phyloP scores from a whole-genome alignment of 2,329 filamentous ascomycete species.

The Sarocladiaceae sp. region DNA sequence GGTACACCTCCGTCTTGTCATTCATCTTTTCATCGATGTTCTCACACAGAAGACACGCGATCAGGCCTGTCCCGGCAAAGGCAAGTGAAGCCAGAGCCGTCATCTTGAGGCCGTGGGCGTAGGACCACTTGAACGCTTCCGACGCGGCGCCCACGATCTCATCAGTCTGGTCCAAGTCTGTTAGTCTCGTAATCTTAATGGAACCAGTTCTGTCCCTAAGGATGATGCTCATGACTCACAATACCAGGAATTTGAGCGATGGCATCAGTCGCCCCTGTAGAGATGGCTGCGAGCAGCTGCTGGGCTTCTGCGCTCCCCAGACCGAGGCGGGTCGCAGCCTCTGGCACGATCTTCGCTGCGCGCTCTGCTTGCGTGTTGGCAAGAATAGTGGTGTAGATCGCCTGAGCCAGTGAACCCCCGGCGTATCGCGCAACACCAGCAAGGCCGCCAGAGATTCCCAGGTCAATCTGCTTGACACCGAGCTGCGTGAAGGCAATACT shows the following conservation, averaged over 20 bases:
- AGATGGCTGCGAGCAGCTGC: slow-evolving; percentile 23
- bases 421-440: slow-evolving; percentile 35
- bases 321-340: slow-evolving; percentile 27
- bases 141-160: slow-evolving; percentile 20
- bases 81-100: slow-evolving; percentile 23
- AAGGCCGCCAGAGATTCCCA: slow-evolving; percentile 48
- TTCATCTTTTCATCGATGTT: slow-evolving; percentile 28
- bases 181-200: not conserved
- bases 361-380: slow-evolving; percentile 27
- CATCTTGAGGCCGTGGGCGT: slow-evolving; percentile 21
- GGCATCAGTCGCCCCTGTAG: slow-evolving; percentile 15
- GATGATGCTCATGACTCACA: not conserved
- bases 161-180: slow-evolving; percentile 9
- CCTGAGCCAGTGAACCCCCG: slow-evolving; percentile 32
- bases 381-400: slow-evolving; percentile 34
- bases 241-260: slow-evolving; percentile 20
- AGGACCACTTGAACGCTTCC: slow-evolving; percentile 23
- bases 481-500: slow-evolving; percentile 42
- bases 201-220: too few species aligned
- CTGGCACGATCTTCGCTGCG: slow-evolving; percentile 24
- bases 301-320: slow-evolving; percentile 22
- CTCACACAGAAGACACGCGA: slow-evolving; percentile 22
- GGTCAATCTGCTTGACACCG: slow-evolving; percentile 39
- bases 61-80: slow-evolving; percentile 23
- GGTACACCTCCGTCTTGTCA: slow-evolving; percentile 28